These are phyloP conservation scores for Annulohypoxylon maeteangense DNA, from an alignment of 495 filamentous ascomycete genomes.

Conservation along the genomic window DNA sequence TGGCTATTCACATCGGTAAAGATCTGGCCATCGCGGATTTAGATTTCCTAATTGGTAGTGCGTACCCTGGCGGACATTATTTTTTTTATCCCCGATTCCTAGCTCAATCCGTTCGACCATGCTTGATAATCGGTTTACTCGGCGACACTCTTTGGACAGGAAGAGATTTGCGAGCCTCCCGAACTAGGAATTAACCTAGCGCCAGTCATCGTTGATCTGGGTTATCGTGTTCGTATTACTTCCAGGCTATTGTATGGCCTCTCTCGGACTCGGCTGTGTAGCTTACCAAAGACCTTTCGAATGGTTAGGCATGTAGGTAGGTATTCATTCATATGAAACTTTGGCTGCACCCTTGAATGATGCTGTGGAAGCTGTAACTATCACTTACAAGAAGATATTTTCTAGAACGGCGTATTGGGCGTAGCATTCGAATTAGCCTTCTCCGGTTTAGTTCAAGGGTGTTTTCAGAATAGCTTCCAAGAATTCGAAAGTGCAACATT, in stretches of 20 bases:
- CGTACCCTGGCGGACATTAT: neutral
- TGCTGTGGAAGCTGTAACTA: neutral
- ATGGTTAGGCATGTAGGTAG: neutral
- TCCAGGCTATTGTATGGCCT: neutral
- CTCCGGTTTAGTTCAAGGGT: neutral
- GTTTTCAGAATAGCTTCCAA: neutral
- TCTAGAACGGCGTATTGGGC: neutral
- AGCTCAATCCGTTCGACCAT: neutral
- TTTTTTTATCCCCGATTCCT: slow-evolving; percentile 1
- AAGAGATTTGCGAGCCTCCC: slow-evolving; percentile 17
- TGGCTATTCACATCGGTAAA: neutral
- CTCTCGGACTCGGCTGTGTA: neutral
- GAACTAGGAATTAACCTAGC: neutral
- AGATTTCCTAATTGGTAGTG: neutral
- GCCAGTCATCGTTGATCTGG: neutral
- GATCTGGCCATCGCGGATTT: neutral
- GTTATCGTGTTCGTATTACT: slow-evolving; percentile 15
- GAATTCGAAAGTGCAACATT: neutral
- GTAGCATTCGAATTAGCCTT: neutral
- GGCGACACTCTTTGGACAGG: neutral
- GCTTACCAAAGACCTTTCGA: neutral
- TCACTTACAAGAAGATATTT: neutral
- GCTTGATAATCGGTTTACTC: neutral
- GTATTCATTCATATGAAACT: neutral
- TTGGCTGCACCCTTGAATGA: neutral